Conservation (phyloP, 768 basidiomycete genomes). For the Clathrus columnatus region DNA sequence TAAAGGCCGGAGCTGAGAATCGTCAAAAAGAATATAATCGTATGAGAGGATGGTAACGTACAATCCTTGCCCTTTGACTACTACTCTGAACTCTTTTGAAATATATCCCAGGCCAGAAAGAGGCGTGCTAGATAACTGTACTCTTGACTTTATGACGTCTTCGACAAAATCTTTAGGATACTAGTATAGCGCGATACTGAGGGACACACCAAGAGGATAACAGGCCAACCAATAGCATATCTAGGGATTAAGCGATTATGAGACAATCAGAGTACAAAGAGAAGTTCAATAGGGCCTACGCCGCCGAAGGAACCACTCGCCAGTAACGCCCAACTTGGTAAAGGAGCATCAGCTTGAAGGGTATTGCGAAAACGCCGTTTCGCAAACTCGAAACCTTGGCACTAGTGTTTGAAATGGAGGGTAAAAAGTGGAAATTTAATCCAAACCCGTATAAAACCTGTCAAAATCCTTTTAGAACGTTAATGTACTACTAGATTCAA, state of each 20-base stretch:
- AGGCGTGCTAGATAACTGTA: conserved; percentile 71
- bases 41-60: conserved; percentile 32
- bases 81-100: conserved; percentile 49
- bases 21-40: neutral
- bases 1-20: conserved; percentile 49
- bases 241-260: conserved; percentile 25
- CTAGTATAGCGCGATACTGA: neutral
- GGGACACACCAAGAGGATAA: conserved; percentile 56
- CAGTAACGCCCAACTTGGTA: conserved; percentile 81
- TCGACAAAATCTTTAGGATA: neutral
- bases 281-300: conserved; percentile 33
- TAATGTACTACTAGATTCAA: neutral
- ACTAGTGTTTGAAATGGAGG: neutral
- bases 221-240: conserved; percentile 91
- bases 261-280: conserved; percentile 4
- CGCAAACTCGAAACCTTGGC: conserved; percentile 75
- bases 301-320: conserved; percentile 80
- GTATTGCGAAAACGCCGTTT: conserved; percentile 63
- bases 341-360: conserved; percentile 49
- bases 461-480: neutral
- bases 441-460: conserved; percentile 61
- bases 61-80: conserved; percentile 67
- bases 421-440: conserved; percentile 3
- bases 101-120: conserved; percentile 75
- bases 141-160: conserved; percentile 89